phyloP scores from a whole-genome alignment of 192 early-diverging fungal species.

The Umbelopsis isabellina region DNA sequence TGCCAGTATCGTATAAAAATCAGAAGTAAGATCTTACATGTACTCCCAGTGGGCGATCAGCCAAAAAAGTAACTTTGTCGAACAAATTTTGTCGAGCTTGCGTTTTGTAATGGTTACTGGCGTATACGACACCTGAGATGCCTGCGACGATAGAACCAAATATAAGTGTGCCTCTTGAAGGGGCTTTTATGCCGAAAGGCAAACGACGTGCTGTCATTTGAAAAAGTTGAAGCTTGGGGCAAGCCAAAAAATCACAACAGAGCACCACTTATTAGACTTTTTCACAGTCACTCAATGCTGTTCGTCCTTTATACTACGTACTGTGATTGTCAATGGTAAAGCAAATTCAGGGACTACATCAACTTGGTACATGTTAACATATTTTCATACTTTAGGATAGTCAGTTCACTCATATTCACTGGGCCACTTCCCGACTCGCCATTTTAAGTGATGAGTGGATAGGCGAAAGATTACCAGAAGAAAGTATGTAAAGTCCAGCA shows the following conservation, averaged over 20 bases:
- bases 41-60: slow-evolving; percentile 44
- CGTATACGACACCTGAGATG: slow-evolving; percentile 36
- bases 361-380: too few species aligned
- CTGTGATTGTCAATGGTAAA: background rate
- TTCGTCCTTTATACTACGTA: background rate
- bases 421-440: background rate
- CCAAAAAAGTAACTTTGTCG: slow-evolving; percentile 36
- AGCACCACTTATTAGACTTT: background rate
- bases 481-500: background rate
- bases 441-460: slow-evolving; percentile 12
- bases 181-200: slow-evolving; percentile 42
- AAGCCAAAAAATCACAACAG: slow-evolving; percentile 1
- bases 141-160: slow-evolving; percentile 37
- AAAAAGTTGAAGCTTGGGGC: background rate
- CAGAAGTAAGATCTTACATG: slow-evolving; percentile 27
- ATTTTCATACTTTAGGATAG: background rate
- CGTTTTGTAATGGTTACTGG: slow-evolving; percentile 32
- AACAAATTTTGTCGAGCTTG: slow-evolving; percentile 33
- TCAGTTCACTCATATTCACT: slow-evolving; percentile 21
- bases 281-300: slow-evolving; percentile 8
- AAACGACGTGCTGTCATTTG: slow-evolving; percentile 13
- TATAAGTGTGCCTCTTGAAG: slow-evolving; percentile 40
- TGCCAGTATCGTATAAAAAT: too few species aligned
- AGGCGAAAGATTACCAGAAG: slow-evolving; percentile 6
- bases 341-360: too few species aligned